Evolutionary conservation across 768 basidiomycete species (phyloP).

Genomic region (Rhodotorula diobovata): DNA sequence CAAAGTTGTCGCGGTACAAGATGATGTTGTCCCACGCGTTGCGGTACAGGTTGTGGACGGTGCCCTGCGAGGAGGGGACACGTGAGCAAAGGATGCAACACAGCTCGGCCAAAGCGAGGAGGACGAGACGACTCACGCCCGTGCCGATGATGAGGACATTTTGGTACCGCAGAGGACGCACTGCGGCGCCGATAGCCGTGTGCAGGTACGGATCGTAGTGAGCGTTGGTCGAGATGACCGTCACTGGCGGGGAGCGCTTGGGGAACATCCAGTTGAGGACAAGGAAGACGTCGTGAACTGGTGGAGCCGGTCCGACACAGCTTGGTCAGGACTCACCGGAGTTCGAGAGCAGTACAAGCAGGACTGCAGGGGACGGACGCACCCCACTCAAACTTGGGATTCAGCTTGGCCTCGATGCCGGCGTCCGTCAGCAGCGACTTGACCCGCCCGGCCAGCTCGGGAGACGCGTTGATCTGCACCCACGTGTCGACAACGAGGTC

Average conservation of each 20-base stretch:
- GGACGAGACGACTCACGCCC: conserved; percentile 1
- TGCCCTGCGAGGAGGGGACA: not conserved
- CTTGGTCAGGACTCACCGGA: no score
- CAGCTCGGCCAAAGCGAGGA: no score
- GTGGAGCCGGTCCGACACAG: no score
- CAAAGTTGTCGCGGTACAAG: conserved; percentile 37
- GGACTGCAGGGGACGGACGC: conserved; percentile 4
- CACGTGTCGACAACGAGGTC: no score
- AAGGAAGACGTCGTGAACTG: conserved; percentile 22
- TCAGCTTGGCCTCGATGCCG: conserved; percentile 33
- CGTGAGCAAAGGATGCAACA: not conserved
- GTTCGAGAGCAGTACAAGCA: no score
- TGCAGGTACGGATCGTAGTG: conserved; percentile 36
- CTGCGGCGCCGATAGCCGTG: conserved; percentile 36
- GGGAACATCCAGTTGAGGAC: conserved; percentile 41
- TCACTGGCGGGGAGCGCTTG: conserved; percentile 25
- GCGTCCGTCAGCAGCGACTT: conserved; percentile 1
- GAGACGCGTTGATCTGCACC: conserved; percentile 15
- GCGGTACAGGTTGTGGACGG: conserved; percentile 37
- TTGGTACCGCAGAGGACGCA: conserved; percentile 29
- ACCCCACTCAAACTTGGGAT: conserved; percentile 34
- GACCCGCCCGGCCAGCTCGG: conserved; percentile 22
- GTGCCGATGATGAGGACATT: conserved; percentile 35
- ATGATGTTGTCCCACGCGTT: conserved; percentile 35
- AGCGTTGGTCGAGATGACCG: conserved; percentile 35